A percentile compares a stretch with the other conserved stretches of the same genome.
Evolutionary conservation across 805 yeast species (phyloP).

Genomic region (Lipomyces orientalis): DNA sequence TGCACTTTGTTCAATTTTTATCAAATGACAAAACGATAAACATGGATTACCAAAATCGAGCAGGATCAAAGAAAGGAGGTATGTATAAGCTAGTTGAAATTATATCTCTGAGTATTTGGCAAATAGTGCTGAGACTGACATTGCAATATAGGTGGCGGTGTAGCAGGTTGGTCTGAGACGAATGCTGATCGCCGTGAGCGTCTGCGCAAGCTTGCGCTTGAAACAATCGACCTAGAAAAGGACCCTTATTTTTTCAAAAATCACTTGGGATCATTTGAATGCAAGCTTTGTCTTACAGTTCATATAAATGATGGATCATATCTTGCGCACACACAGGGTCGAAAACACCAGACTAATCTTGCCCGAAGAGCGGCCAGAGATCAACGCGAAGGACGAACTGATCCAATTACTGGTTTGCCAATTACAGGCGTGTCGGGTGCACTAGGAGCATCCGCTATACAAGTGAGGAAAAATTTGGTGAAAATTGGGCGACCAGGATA

Average conservation of each 20-base stretch:
- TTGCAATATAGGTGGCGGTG: slow-evolving; percentile 65
- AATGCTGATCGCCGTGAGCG: slow-evolving; percentile 73
- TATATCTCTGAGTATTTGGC: background rate
- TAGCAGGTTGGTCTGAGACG: slow-evolving; percentile 74
- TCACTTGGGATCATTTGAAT: slow-evolving; percentile 83
- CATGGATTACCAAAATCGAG: slow-evolving; percentile 90
- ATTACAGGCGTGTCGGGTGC: slow-evolving; percentile 24
- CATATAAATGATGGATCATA: slow-evolving; percentile 83
- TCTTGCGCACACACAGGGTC: slow-evolving; percentile 82
- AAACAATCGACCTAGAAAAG: slow-evolving; percentile 51
- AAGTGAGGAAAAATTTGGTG: slow-evolving; percentile 54
- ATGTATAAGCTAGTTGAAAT: slow-evolving; percentile 17
- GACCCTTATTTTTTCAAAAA: slow-evolving; percentile 88
- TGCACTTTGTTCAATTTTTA: background rate
- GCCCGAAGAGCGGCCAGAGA: slow-evolving; percentile 57
- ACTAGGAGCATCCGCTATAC: slow-evolving; percentile 46
- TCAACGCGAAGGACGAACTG: slow-evolving; percentile 37
- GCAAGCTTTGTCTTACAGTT: slow-evolving; percentile 80
- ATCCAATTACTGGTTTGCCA: slow-evolving; percentile 24
- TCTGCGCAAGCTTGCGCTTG: slow-evolving; percentile 62
- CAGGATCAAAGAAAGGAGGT: slow-evolving; percentile 84
- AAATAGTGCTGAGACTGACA: background rate
- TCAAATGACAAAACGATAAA: background rate
- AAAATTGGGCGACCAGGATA: slow-evolving; percentile 79
- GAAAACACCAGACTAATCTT: slow-evolving; percentile 76